Evolutionary conservation across 1,284 basidiomycete species (phyloP).

Genomic region (Austroboletus rostrupii): DNA sequence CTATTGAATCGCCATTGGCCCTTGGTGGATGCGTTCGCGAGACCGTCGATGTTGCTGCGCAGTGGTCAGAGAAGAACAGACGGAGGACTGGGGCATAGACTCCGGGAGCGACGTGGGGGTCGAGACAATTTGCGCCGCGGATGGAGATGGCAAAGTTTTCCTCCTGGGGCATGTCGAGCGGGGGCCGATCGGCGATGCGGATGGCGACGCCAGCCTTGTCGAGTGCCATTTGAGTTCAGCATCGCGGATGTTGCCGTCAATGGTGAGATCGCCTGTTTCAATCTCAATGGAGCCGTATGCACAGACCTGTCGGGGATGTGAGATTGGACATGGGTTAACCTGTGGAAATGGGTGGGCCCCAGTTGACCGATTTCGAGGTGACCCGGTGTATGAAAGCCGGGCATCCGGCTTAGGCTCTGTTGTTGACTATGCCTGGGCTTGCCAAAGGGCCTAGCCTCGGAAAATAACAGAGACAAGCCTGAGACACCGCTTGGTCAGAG

Average conservation of each 20-base stretch:
- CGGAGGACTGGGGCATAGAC: constrained; percentile 6
- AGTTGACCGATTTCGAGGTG: constrained; percentile 30
- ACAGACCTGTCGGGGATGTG: constrained; percentile 8
- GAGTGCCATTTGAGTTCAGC: constrained; percentile 16
- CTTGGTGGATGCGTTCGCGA: constrained; percentile 22
- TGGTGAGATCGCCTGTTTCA: constrained; percentile 19
- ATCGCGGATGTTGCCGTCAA: constrained; percentile 24
- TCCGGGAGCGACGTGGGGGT: constrained; percentile 4
- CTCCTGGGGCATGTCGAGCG: constrained; percentile 14
- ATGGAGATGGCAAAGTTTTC: constrained; percentile 23
- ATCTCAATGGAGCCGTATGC: constrained; percentile 19
- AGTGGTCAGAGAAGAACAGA: background rate
- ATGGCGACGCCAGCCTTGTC: constrained; percentile 1
- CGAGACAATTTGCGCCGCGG: constrained; percentile 13
- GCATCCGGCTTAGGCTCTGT: no score
- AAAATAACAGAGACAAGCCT: background rate
- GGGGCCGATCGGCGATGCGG: constrained; percentile 10
- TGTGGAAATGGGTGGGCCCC: constrained; percentile 26
- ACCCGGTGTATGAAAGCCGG: constrained; percentile 11
- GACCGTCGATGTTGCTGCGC: constrained; percentile 14
- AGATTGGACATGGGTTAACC: background rate
- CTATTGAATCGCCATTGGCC: constrained; percentile 28
- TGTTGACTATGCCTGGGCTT: no score
- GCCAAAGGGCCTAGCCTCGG: no score
- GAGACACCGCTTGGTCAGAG: constrained; percentile 22